phyloP scores from a whole-genome alignment of 148 eudicot species.

The Persicaria maculosa region DNA sequence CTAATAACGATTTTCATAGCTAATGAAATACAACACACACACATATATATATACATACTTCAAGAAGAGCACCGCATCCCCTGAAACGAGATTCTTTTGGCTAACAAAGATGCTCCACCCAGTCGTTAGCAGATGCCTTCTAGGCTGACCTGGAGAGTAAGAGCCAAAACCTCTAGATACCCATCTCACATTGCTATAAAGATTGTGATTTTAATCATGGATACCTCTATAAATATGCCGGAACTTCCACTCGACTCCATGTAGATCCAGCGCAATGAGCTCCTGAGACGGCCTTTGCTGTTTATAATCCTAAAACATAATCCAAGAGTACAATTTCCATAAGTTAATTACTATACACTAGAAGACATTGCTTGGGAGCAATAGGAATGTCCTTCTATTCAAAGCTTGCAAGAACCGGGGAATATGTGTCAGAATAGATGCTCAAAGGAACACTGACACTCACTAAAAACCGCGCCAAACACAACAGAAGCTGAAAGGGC shows the following conservation, averaged over 20 bases:
- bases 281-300: slow-evolving; percentile 89
- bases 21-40: background rate
- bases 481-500: background rate
- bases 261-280: slow-evolving; percentile 80
- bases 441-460: background rate
- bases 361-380: background rate
- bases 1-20: background rate
- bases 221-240: slow-evolving; percentile 91
- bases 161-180: background rate
- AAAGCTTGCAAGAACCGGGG: background rate
- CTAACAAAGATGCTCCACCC: slow-evolving; percentile 91
- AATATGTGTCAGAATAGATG: background rate
- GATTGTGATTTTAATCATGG: background rate
- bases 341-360: background rate
- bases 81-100: slow-evolving; percentile 77
- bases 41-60: slow-evolving; percentile 36
- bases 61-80: slow-evolving; percentile 90
- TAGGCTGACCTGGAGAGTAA: slow-evolving; percentile 71
- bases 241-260: slow-evolving; percentile 91
- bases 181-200: background rate
- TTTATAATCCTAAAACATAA: slow-evolving; percentile 54
- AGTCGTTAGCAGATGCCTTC: slow-evolving; percentile 87
- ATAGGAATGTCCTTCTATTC: background rate
- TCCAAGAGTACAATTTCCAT: background rate
- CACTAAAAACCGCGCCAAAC: background rate